Base-by-base conservation (phyloP, 441 rosid genomes). In the Theobroma grandiflorum region DNA sequence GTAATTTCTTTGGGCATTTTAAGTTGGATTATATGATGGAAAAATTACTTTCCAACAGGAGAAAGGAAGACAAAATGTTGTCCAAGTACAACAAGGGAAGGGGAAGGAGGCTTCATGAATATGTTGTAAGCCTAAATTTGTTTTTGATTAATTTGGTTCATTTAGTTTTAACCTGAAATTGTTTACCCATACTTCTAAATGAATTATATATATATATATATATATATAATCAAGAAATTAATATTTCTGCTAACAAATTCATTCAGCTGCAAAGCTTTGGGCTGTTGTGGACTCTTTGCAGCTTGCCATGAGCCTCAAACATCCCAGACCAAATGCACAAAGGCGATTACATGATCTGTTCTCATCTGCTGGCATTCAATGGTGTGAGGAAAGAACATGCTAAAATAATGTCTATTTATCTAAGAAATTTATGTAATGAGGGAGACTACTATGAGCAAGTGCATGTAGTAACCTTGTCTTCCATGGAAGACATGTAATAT, bases 221-320 rank as follows among this genome's bases (percentile, higher is more conserved):
- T n/a, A n/a, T 26, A 26, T 26, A 26, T 26, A 26, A 26, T 26
- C 31, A 26, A 26, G 31, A 26, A 26, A 26, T 26, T 26, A 26
- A 26, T 26, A 26, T 26, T 26, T 26, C 31, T 26, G 31, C 31
- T 26, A 26, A 26, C 31, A 26, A 26, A 26, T 26, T 26, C 31
- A 6, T 70, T 70, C 74, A 70, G 74, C 1, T 70, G 38, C 14
- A 26, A 31, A 7, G 22, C 33, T 31, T 26, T 47, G 38, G 57
- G 58, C 38, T 70, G 74, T 3, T 70, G 74, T 49, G 74, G 74
- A 31, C 74, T 70, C 6, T 3, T 47, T 47, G 31, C 57, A 70
- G 74, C 74, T 70, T 70, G 74, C 22, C 49, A 70, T 31, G 74
- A 70, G 0, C 74, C 74, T 70, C 74, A 6, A 26, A 70, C 74